Evolutionary conservation across 345 rosid genomes (phyloP).

Genomic region (Citropsis articulata): DNA sequence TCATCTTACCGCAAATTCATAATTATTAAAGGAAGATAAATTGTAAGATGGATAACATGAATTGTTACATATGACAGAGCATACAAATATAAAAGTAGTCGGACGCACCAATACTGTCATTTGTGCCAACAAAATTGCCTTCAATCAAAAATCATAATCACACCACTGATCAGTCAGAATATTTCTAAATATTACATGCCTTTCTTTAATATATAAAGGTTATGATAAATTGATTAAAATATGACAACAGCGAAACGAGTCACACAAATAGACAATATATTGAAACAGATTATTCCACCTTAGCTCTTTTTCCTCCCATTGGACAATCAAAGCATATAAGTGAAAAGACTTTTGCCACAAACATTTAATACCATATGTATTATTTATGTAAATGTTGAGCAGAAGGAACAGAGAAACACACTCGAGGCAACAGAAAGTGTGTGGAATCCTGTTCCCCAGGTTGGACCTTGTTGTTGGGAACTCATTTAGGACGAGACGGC

Average conservation of each 20-base stretch:
- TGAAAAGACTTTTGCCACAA: neutral
- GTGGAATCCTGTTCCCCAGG: too few species aligned
- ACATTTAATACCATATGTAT: neutral
- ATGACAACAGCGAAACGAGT: neutral
- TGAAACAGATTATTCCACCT: neutral
- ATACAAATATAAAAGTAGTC: neutral
- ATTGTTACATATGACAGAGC: neutral
- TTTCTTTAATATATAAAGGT: neutral
- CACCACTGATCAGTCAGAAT: neutral
- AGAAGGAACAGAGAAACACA: slow-evolving; percentile 15
- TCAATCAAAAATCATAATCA: neutral
- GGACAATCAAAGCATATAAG: neutral
- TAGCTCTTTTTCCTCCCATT: neutral
- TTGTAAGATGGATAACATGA: neutral
- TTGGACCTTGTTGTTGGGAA: too few species aligned
- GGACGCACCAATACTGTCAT: neutral
- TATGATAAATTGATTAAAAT: neutral
- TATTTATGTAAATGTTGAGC: neutral
- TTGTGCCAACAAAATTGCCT: neutral
- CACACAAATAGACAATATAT: neutral
- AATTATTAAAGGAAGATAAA: neutral
- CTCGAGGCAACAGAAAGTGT: too few species aligned
- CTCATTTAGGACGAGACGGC: too few species aligned
- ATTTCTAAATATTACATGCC: neutral
- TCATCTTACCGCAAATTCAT: neutral